Base-by-base conservation (phyloP, 495 filamentous ascomycete genomes). In the Neohortaea acidophila region DNA sequence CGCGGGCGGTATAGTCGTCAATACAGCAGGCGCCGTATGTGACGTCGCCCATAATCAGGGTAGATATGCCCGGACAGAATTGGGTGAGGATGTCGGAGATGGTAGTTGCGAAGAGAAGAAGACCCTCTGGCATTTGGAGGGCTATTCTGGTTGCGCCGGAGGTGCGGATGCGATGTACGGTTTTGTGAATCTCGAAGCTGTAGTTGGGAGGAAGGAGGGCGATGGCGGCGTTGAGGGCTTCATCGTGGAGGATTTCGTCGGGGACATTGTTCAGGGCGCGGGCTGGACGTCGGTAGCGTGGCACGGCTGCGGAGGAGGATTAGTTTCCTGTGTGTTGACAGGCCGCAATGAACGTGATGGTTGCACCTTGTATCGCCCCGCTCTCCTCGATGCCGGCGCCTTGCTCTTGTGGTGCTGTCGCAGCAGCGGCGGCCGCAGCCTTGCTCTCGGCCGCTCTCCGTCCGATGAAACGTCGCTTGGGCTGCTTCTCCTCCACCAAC, bases 1-100 rank as follows among this genome's bases (percentile, higher is more conserved):
- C 89, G 14, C 89, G 72, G 0, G 89, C 89, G 0, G 89, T 96
- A 60, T 87, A 99, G 62, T 99, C 89, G 54, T 99, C 89, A 45
- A 99, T 94, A 53, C 89, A 99, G 64, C 89, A 99, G 2, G 89
- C 89, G 32, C 89, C 89, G 61, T 99, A 99, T 0, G 89, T 99
- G 19, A 99, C 89, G 49, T 99, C 89, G 35, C 91, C 89, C 89
- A 99, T 96, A 56, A 99, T 96, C 12, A 94, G 63, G 0, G 91
- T 94, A 51, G 87, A 79, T 27, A 75, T 77, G 2, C 81, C 84
- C 0, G 84, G 76, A 57, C 89, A 99, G 65, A 99, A 99, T 46
- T 80, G 75, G 9, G 81, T 84, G 23, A 99, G 65, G 59, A 96
- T 99, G 59, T 99, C 89, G 2, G 91, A 91, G 39, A 99, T 92